phyloP scores from a whole-genome alignment of 305 asterid genomes.

The Solanum hybrid region DNA sequence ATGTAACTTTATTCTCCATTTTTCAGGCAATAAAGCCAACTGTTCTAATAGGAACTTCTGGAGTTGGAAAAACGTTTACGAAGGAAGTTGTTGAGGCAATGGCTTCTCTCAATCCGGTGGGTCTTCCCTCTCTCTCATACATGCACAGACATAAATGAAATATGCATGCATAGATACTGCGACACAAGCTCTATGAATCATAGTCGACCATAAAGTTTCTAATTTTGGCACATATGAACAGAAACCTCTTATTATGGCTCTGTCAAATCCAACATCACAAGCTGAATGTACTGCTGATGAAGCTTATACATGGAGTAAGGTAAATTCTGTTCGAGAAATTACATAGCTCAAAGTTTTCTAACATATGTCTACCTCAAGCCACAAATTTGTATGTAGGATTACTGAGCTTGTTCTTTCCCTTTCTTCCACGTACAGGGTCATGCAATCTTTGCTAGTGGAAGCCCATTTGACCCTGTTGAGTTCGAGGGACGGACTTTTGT shows the following conservation, averaged over 20 bases:
- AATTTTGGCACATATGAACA: constrained; percentile 16
- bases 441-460: constrained; percentile 85
- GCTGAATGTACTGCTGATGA: constrained; percentile 96
- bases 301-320: constrained; percentile 93
- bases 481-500: constrained; percentile 49
- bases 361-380: neutral
- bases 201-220: neutral
- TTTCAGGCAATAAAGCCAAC: constrained; percentile 76
- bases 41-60: constrained; percentile 88
- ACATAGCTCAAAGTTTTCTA: neutral
- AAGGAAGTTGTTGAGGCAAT: constrained; percentile 83
- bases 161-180: neutral
- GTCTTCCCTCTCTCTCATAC: neutral
- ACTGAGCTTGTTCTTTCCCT: neutral
- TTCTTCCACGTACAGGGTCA: constrained; percentile 44
- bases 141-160: neutral
- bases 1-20: neutral
- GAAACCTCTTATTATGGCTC: constrained; percentile 89
- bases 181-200: neutral
- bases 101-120: constrained; percentile 80
- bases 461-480: constrained; percentile 79
- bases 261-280: constrained; percentile 95
- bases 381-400: neutral
- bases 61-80: constrained; percentile 81
- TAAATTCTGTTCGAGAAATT: constrained; percentile 11